Percentiles rank a stretch among this genome's conserved stretches.
These are phyloP conservation scores for Podospora fimiseda DNA, from an alignment of 495 filamentous ascomycete genomes.

Conservation along the genomic window DNA sequence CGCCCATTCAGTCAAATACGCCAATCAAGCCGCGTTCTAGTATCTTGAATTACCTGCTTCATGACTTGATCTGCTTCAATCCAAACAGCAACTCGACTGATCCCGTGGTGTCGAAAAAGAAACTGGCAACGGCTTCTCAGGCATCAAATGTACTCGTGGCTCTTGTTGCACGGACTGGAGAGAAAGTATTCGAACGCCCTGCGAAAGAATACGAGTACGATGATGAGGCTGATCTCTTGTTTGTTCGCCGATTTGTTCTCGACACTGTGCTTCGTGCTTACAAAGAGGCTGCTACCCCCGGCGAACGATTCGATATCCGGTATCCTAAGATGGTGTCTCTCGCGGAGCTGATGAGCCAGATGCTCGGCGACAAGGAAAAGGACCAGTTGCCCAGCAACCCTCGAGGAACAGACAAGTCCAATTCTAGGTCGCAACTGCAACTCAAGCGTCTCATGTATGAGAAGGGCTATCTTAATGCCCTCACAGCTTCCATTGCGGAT, in stretches of 20 bases:
- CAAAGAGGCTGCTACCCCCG: constrained; percentile 76
- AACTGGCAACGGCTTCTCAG: constrained; percentile 71
- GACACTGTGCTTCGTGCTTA: constrained; percentile 90
- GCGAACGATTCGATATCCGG: constrained; percentile 74
- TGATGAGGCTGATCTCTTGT: constrained; percentile 81
- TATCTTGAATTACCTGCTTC: constrained; percentile 88
- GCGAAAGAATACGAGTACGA: constrained; percentile 55
- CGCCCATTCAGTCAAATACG: constrained; percentile 68
- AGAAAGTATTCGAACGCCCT: constrained; percentile 50
- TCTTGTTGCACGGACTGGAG: constrained; percentile 79
- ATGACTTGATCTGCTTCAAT: constrained; percentile 72
- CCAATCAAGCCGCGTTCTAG: constrained; percentile 91
- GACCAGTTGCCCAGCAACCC: constrained; percentile 34
- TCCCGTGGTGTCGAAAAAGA: constrained; percentile 71
- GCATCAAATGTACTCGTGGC: constrained; percentile 80
- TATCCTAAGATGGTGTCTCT: constrained; percentile 80
- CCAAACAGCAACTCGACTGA: constrained; percentile 65
- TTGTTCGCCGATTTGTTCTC: constrained; percentile 88
- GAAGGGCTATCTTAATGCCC: constrained; percentile 81
- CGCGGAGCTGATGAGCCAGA: constrained; percentile 86
- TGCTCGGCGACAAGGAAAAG: constrained; percentile 75
- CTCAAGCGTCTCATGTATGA: constrained; percentile 95
- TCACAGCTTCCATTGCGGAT: constrained; percentile 91
- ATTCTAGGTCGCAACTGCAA: constrained; percentile 54
- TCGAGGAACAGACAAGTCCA: constrained; percentile 27